Percentiles rank a stretch among this genome's conserved stretches.
Conservation (phyloP, 371 early-diverging fungal species). For the Mucor mucedo region DNA sequence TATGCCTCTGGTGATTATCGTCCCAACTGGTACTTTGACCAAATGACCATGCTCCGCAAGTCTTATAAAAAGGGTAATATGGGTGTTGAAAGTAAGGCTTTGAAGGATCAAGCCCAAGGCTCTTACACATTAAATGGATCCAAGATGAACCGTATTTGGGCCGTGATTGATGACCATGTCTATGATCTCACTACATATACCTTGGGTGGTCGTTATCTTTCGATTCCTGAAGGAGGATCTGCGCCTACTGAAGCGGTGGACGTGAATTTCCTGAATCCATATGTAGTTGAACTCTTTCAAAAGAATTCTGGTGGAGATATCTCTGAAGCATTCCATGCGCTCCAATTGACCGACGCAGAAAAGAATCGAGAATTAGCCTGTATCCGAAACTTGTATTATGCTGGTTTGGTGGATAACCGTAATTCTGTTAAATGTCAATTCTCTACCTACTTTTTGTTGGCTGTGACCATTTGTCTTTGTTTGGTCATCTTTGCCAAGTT, state of each 20-base stretch:
- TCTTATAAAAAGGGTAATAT: constrained; percentile 52
- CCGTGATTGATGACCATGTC: constrained; percentile 60
- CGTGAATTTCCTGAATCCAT: constrained; percentile 45
- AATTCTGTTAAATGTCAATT: constrained; percentile 76
- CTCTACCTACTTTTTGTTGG: constrained; percentile 80
- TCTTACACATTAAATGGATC: constrained; percentile 32
- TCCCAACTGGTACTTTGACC: constrained; percentile 55
- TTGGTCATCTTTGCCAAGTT: constrained; percentile 86
- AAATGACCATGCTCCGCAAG: constrained; percentile 51
- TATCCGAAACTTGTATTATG: constrained; percentile 75
- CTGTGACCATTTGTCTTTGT: constrained; percentile 73
- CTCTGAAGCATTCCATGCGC: constrained; percentile 53
- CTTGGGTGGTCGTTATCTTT: constrained; percentile 36
- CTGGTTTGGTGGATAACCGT: constrained; percentile 83
- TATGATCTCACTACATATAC: constrained; percentile 69
- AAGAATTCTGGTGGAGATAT: constrained; percentile 63
- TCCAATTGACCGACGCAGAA: constrained; percentile 25
- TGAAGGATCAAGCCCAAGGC: constrained; percentile 35
- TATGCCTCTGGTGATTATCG: constrained; percentile 32
- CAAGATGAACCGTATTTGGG: constrained; percentile 52
- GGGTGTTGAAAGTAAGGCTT: constrained; percentile 35
- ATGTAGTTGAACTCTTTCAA: constrained; percentile 59
- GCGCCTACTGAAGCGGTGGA: constrained; percentile 30
- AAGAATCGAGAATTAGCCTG: constrained; percentile 55
- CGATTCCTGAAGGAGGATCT: constrained; percentile 29